These are phyloP conservation scores for Sequoiadendron giganteum DNA, from an alignment of 75 land plant species.

Conservation along the genomic window DNA sequence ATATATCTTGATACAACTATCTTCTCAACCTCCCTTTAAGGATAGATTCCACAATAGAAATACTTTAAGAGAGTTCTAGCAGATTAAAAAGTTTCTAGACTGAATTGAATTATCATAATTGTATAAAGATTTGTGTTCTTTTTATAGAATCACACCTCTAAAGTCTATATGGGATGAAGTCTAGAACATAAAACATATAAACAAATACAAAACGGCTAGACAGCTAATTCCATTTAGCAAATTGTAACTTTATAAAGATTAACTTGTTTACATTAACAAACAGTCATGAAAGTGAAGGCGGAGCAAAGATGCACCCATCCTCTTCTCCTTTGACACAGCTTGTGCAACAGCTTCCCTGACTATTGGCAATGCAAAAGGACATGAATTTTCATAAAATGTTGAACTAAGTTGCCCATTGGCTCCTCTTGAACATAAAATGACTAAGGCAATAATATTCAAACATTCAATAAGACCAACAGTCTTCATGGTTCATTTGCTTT, in stretches of 20 bases:
- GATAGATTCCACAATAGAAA: no score
- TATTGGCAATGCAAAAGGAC: slow-evolving; percentile 26
- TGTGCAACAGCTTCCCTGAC: slow-evolving; percentile 21
- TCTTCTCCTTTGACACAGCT: slow-evolving; percentile 28
- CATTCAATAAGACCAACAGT: neutral
- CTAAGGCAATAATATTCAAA: neutral
- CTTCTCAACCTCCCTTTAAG: no score
- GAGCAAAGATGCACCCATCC: slow-evolving; percentile 46
- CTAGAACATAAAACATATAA: no score
- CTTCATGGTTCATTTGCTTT: neutral
- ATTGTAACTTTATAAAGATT: no score
- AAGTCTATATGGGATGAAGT: no score
- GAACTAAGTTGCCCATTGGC: neutral
- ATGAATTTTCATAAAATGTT: neutral
- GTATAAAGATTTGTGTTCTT: no score
- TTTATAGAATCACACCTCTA: no score
- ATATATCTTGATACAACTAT: no score
- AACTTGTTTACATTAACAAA: slow-evolving; percentile 19
- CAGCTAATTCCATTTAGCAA: no score
- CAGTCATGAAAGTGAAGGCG: slow-evolving; percentile 39
- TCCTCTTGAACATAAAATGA: neutral
- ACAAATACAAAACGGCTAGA: no score
- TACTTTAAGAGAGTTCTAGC: no score
- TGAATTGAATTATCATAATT: no score
- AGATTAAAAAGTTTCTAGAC: neutral